Evolutionary conservation across 805 yeast genomes (phyloP), one percentile per base, ranked within the genome.

Genomic region (Debaryomyces tyrocola): DNA sequence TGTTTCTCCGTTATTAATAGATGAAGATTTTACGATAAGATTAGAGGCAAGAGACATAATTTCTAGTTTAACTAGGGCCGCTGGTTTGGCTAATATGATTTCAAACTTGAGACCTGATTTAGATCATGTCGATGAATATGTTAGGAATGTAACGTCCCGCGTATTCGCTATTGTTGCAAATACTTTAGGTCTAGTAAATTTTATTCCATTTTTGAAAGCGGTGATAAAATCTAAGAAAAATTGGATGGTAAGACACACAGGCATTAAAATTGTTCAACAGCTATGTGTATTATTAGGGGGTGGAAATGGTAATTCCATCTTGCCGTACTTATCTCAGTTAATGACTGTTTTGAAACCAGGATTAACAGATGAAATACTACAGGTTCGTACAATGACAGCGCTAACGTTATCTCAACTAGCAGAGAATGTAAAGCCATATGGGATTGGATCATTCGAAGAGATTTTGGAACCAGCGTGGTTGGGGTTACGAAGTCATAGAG

Each of bases 171-270:
- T 90, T 4, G 90, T 87, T 2, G 90, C 95, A 0, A 79, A 82
- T 40, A 80, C 96, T 0, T 62, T 91, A 33, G 97, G 97, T 0
- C 70, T 90, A 6, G 83, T 78, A 1, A 67, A 79, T 5, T 62
- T 89, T 39, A 58, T 94, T 10, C 97, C 97, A 0, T 92, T 92
- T 60, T 62, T 92, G 33, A 80, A 77, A 51, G 95, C 96, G 0
- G 91, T 87, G 4, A 82, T 92, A 49, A 75, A 77, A 49, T 84
- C 95, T 2, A 83, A 81, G 55, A 85, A 85, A 58, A 79, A 85
- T 44, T 85, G 94, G 92, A 79, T 79, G 52, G 89, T 95, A 0
- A 78, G 95, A 37, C 92, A 87, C 52, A 87, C 96, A 0, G 97
- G 96, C 49, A 75, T 82, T 20, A 82, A 83, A 57, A 80, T 83